Evolutionary conservation across 78 protist species (phyloP).

Genomic region (Monosiga brevicollis): DNA sequence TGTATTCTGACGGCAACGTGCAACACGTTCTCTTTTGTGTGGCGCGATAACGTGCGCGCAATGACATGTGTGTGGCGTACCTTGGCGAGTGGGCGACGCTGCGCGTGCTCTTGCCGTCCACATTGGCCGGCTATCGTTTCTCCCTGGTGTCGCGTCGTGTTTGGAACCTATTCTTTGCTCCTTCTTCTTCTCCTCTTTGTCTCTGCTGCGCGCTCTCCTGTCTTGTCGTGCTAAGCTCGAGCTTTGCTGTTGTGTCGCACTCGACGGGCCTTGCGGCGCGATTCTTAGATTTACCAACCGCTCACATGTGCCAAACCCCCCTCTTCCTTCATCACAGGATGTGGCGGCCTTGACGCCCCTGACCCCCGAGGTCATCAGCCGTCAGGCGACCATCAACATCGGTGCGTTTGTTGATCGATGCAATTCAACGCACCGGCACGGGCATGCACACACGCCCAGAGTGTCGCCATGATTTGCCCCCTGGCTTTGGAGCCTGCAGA

Average conservation of each 20-base stretch:
- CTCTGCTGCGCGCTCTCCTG: not conserved
- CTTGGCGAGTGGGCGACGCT: too few relatives aligned
- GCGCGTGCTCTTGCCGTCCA: too few relatives aligned
- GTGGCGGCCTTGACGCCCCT: slow-evolving; percentile 62
- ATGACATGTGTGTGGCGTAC: too few relatives aligned
- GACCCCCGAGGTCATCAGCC: slow-evolving; percentile 82
- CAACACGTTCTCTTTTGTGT: not conserved
- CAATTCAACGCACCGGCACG: not conserved
- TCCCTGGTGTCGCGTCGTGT: not conserved
- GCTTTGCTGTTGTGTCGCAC: not conserved
- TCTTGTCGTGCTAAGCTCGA: not conserved
- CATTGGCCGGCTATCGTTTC: too few relatives aligned
- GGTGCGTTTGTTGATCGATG: slow-evolving; percentile 43
- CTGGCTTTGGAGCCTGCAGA: not conserved
- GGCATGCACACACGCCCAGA: not conserved
- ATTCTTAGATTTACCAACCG: too few relatives aligned
- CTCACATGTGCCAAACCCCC: too few relatives aligned
- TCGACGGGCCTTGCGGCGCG: too few relatives aligned
- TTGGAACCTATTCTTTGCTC: not conserved
- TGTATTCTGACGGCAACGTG: not conserved
- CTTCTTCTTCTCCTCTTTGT: not conserved
- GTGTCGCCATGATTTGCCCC: not conserved
- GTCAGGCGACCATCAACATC: slow-evolving; percentile 99
- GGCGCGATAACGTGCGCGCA: too few relatives aligned
- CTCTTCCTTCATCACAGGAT: slow-evolving; percentile 13